Conservation (phyloP, 805 yeast species). For the Hanseniaspora mollemarum region DNA sequence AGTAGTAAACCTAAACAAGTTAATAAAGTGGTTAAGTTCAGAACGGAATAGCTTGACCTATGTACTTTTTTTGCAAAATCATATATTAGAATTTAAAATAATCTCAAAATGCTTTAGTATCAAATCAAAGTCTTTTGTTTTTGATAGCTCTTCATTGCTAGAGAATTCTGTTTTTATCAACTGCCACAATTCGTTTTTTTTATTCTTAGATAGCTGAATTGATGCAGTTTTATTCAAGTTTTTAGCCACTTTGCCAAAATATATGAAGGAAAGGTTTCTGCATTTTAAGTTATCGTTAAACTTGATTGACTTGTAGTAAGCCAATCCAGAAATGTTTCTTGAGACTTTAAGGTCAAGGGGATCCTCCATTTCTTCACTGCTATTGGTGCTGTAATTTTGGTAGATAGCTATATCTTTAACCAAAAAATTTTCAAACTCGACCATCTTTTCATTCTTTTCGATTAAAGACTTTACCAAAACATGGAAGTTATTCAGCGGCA, state of each 20-base stretch:
- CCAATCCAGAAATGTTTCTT: neutral
- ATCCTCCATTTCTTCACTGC: neutral
- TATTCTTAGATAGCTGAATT: neutral
- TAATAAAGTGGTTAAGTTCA: constrained; percentile 11
- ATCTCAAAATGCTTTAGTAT: constrained; percentile 1
- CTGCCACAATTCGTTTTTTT: neutral
- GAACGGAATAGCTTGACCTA: constrained; percentile 1
- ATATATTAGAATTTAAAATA: neutral
- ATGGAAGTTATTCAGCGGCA: neutral
- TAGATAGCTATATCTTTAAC: neutral
- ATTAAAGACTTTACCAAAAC: neutral
- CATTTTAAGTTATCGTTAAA: neutral
- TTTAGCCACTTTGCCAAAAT: constrained; percentile 2
- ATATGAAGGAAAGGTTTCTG: neutral
- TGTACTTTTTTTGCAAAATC: neutral
- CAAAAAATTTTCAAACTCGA: neutral
- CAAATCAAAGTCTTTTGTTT: neutral
- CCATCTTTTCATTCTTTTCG: neutral
- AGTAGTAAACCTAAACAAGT: constrained; percentile 19
- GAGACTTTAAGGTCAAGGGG: neutral
- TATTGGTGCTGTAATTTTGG: neutral
- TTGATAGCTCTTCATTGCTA: neutral
- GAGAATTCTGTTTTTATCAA: neutral
- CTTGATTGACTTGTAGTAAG: neutral
- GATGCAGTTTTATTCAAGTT: neutral